Evolutionary conservation across 2,329 filamentous ascomycete genomes (phyloP).

Genomic region (Alternaria arborescens): DNA sequence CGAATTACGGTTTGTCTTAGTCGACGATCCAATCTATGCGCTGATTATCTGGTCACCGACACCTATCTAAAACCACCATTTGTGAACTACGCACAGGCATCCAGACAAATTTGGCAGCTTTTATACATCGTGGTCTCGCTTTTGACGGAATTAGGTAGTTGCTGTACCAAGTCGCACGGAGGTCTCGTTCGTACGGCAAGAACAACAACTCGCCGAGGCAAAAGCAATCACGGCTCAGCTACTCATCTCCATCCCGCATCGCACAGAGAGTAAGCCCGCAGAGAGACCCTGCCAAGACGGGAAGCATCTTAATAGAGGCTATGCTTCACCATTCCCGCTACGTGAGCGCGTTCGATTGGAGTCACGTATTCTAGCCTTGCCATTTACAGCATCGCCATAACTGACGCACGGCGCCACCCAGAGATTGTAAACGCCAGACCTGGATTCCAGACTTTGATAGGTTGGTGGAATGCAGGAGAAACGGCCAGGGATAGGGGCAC

Average conservation of each 20-base stretch:
- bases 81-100: not conserved
- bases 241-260: not conserved
- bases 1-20: slow-evolving; percentile 1
- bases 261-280: not conserved
- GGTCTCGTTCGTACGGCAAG: not conserved
- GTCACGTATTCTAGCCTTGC: not conserved
- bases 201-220: not conserved
- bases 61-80: not conserved
- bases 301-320: not conserved
- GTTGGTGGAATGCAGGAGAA: not conserved
- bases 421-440: not conserved
- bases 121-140: not conserved
- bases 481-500: not conserved
- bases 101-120: not conserved
- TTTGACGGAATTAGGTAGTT: not conserved
- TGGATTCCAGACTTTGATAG: not conserved
- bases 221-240: not conserved
- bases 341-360: not conserved
- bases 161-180: not conserved
- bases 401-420: not conserved
- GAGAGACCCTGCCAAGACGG: slow-evolving; percentile 1
- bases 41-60: not conserved
- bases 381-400: slow-evolving; percentile 1
- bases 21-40: not conserved
- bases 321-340: slow-evolving; percentile 1